Evolutionary conservation across 306 rosid species (phyloP).

Genomic region (Glycyrrhiza uralensis): DNA sequence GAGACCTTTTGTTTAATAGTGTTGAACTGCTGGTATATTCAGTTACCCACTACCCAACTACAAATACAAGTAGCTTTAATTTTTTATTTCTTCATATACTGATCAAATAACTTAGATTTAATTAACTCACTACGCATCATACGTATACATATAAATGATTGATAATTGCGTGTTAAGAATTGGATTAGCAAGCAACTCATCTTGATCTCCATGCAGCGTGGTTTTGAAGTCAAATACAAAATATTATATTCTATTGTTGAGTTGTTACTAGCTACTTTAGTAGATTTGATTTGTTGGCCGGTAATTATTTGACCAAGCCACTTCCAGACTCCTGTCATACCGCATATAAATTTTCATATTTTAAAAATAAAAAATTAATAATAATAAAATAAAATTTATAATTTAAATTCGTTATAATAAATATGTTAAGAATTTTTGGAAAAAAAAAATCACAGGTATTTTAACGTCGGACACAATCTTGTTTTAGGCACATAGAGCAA

Average conservation of each 20-base stretch:
- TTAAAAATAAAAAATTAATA: too few relatives aligned
- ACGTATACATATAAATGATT: background rate
- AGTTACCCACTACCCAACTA: too few relatives aligned
- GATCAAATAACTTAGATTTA: background rate
- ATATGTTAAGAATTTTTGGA: too few relatives aligned
- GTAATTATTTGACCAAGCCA: background rate
- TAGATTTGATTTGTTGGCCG: too few relatives aligned
- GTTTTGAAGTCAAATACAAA: background rate
- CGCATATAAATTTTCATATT: too few relatives aligned
- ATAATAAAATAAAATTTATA: too few relatives aligned
- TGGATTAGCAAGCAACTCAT: background rate
- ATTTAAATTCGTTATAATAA: too few relatives aligned
- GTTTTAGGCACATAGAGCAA: too few relatives aligned
- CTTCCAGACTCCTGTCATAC: background rate
- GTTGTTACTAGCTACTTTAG: too few relatives aligned
- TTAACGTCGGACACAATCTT: too few relatives aligned
- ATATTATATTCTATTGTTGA: background rate
- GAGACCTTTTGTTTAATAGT: background rate
- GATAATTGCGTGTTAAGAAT: background rate
- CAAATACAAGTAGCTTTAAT: background rate
- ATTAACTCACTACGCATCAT: background rate
- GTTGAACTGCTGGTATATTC: too few relatives aligned
- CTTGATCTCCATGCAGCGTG: background rate
- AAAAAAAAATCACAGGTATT: too few relatives aligned
- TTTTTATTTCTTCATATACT: background rate